Evolutionary conservation across 345 rosid species (phyloP).

Genomic region (Arabis hirsuta): DNA sequence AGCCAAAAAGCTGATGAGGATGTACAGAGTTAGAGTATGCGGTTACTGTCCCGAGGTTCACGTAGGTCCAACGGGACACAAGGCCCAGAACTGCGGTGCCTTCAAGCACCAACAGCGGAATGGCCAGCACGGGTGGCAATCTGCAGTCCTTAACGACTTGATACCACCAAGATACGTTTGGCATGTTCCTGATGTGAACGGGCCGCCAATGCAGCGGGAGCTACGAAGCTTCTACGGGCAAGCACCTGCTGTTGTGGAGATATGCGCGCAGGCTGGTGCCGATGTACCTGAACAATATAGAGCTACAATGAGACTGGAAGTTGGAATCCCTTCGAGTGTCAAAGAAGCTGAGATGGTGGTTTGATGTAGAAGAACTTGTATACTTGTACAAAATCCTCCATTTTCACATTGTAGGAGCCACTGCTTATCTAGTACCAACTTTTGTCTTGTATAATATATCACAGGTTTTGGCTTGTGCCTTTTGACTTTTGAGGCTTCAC

Average conservation of each 20-base stretch:
- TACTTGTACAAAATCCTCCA: slow-evolving; percentile 31
- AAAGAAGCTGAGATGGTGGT: slow-evolving; percentile 97
- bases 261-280: slow-evolving; percentile 87
- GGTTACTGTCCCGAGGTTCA: slow-evolving; percentile 97
- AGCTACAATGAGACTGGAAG: slow-evolving; percentile 93
- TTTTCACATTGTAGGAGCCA: slow-evolving; percentile 1
- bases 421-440: neutral
- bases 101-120: slow-evolving; percentile 95
- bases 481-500: slow-evolving; percentile 6
- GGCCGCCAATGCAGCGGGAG: slow-evolving; percentile 70
- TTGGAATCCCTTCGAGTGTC: slow-evolving; percentile 75
- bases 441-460: slow-evolving; percentile 2
- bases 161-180: slow-evolving; percentile 93
- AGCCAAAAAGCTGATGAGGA: slow-evolving; percentile 77
- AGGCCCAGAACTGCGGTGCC: slow-evolving; percentile 93
- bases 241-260: slow-evolving; percentile 91
- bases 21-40: slow-evolving; percentile 88
- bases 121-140: slow-evolving; percentile 97
- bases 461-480: slow-evolving; percentile 3
- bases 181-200: slow-evolving; percentile 84
- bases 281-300: slow-evolving; percentile 72
- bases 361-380: slow-evolving; percentile 44
- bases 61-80: slow-evolving; percentile 90
- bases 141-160: slow-evolving; percentile 83
- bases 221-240: slow-evolving; percentile 80